Percentiles rank a stretch among this genome's conserved stretches.
Conservation (phyloP, 129 eudicot species). For the Logfia minima region DNA sequence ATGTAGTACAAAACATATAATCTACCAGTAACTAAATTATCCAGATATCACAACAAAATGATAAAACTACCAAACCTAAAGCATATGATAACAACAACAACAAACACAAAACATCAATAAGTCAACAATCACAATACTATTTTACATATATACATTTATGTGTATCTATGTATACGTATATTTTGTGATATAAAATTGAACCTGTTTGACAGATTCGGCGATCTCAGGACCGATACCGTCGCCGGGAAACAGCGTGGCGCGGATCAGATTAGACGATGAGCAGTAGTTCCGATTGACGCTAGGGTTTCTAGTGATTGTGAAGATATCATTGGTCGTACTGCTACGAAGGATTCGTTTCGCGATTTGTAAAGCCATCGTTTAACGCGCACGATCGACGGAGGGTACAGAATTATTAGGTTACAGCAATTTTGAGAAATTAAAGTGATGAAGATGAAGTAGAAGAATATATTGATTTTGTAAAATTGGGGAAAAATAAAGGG, state of each 20-base stretch:
- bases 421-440: background rate
- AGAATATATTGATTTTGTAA: background rate
- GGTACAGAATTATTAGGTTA: background rate
- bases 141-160: background rate
- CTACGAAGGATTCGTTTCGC: constrained; percentile 59
- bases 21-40: background rate
- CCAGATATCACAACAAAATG: background rate
- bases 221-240: constrained; percentile 99
- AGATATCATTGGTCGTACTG: constrained; percentile 38
- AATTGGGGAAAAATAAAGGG: background rate
- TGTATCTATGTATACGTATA: no score
- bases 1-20: background rate
- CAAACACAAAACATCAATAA: background rate
- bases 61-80: background rate
- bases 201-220: constrained; percentile 93
- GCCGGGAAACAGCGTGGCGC: constrained; percentile 94
- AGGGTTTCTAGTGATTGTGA: constrained; percentile 37
- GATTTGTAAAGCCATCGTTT: constrained; percentile 70
- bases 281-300: constrained; percentile 39
- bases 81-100: background rate
- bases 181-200: constrained; percentile 9
- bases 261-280: constrained; percentile 53
- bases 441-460: background rate
- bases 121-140: background rate
- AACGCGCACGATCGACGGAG: background rate